These are phyloP conservation scores for Symmetrospora coprosmae DNA, from an alignment of 768 basidiomycete genomes.

Conservation along the genomic window DNA sequence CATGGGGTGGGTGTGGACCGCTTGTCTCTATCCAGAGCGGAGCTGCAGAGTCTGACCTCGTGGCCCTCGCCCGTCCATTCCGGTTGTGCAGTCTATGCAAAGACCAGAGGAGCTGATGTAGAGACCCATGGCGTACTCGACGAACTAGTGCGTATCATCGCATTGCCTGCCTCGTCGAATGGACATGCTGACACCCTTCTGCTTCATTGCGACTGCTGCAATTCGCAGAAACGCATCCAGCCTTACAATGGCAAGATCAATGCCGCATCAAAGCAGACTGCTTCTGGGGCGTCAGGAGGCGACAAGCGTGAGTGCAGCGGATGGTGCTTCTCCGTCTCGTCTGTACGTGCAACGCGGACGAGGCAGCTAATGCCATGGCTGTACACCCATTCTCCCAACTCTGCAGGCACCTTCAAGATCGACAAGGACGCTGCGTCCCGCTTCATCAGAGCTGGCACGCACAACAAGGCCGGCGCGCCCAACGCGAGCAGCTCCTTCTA, in stretches of 20 bases:
- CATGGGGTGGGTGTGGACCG: conserved; percentile 2
- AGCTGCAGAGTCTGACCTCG: not conserved
- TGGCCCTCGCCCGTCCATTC: too few relatives aligned
- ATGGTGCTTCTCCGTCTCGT: not conserved
- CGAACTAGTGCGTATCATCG: conserved; percentile 10
- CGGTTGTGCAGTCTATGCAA: conserved; percentile 16
- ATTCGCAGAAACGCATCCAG: conserved; percentile 21
- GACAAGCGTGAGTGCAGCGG: too few relatives aligned
- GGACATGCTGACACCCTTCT: not conserved
- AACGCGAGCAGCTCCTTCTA: not conserved
- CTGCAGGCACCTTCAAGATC: not conserved
- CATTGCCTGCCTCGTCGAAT: not conserved
- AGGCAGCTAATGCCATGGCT: not conserved
- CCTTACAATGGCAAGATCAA: conserved; percentile 18
- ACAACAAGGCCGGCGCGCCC: conserved; percentile 1
- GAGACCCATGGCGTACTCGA: conserved; percentile 21
- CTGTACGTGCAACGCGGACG: too few relatives aligned
- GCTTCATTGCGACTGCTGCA: too few relatives aligned
- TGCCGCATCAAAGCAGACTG: not conserved
- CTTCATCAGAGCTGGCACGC: conserved; percentile 22
- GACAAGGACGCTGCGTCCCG: conserved; percentile 23
- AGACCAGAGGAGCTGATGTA: conserved; percentile 10
- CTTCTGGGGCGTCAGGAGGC: too few relatives aligned
- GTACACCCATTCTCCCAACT: not conserved
- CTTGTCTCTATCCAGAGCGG: not conserved